Evolutionary conservation across 257 asterid species (phyloP).

Genomic region (Voacanga thouarsii): DNA sequence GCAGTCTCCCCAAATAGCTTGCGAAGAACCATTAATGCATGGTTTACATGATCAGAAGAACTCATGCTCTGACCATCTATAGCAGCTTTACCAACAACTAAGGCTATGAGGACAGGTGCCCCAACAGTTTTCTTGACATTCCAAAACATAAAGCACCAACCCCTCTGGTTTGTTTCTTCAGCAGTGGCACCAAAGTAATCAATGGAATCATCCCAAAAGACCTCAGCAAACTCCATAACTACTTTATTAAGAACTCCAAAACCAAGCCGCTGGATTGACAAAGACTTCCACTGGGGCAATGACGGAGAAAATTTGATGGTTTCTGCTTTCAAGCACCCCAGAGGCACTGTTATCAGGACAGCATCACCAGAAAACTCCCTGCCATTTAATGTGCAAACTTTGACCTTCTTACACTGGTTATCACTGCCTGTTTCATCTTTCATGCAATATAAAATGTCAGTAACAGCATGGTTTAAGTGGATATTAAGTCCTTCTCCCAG

Average conservation of each 20-base stretch:
- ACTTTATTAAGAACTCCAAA: constrained; percentile 97
- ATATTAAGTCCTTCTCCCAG: constrained; percentile 70
- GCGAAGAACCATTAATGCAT: constrained; percentile 82
- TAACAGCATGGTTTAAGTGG: constrained; percentile 73
- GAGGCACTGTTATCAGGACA: constrained; percentile 86
- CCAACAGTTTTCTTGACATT: constrained; percentile 98
- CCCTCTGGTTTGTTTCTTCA: constrained; percentile 76
- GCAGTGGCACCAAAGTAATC: constrained; percentile 99
- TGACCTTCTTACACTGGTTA: constrained; percentile 50
- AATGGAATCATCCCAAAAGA: constrained; percentile 91
- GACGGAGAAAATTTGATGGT: constrained; percentile 83
- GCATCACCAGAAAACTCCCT: constrained; percentile 88
- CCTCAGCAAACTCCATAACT: constrained; percentile 86
- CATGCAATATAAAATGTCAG: constrained; percentile 51
- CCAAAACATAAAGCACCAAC: constrained; percentile 99
- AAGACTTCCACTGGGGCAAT: constrained; percentile 81
- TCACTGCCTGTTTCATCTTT: constrained; percentile 33
- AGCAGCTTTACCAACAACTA: constrained; percentile 97
- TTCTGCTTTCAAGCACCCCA: constrained; percentile 95
- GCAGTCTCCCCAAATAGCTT: constrained; percentile 84
- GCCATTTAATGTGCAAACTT: constrained; percentile 71
- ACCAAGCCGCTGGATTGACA: constrained; percentile 80
- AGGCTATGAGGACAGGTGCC: constrained; percentile 96
- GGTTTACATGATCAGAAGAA: constrained; percentile 72
- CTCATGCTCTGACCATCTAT: constrained; percentile 66